These are phyloP conservation scores for Fistulinella prunicolor DNA, from an alignment of 768 basidiomycete species.

Conservation along the genomic window DNA sequence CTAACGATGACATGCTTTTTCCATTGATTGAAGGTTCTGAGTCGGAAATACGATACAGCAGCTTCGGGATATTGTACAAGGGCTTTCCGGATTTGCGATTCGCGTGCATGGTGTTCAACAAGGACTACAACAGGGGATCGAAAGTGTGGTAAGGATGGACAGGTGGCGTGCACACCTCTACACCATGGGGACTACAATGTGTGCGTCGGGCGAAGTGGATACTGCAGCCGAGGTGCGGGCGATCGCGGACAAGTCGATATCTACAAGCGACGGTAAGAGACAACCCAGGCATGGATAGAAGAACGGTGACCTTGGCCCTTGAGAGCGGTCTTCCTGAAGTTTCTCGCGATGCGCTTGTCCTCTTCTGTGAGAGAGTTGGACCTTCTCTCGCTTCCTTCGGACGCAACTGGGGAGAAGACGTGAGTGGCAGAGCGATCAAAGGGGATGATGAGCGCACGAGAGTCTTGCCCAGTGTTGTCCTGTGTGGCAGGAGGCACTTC, in stretches of 20 bases:
- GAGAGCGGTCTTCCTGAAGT: slow-evolving; percentile 72
- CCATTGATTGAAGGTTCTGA: neutral
- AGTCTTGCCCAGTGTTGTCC: slow-evolving; percentile 10
- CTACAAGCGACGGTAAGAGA: slow-evolving; percentile 12
- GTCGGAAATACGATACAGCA: slow-evolving; percentile 21
- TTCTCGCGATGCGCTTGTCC: slow-evolving; percentile 58
- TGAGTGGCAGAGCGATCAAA: slow-evolving; percentile 9
- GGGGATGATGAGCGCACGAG: slow-evolving; percentile 14
- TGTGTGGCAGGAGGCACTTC: slow-evolving; percentile 42
- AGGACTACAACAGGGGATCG: too few species aligned
- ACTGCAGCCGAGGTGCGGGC: slow-evolving; percentile 80
- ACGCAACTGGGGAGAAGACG: slow-evolving; percentile 19
- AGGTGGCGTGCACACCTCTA: slow-evolving; percentile 14
- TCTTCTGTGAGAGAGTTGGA: slow-evolving; percentile 53
- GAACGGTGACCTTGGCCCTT: slow-evolving; percentile 50
- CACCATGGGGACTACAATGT: slow-evolving; percentile 12
- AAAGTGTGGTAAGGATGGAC: neutral
- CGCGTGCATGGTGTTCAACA: too few species aligned
- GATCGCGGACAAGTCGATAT: slow-evolving; percentile 69
- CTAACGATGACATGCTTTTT: slow-evolving; percentile 1
- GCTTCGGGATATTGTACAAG: too few species aligned
- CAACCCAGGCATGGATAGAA: neutral
- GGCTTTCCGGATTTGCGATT: too few species aligned
- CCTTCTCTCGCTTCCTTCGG: slow-evolving; percentile 39
- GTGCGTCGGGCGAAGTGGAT: slow-evolving; percentile 47